These are phyloP conservation scores for Tephrocybe rancida DNA, from an alignment of 768 basidiomycete species.

Conservation along the genomic window DNA sequence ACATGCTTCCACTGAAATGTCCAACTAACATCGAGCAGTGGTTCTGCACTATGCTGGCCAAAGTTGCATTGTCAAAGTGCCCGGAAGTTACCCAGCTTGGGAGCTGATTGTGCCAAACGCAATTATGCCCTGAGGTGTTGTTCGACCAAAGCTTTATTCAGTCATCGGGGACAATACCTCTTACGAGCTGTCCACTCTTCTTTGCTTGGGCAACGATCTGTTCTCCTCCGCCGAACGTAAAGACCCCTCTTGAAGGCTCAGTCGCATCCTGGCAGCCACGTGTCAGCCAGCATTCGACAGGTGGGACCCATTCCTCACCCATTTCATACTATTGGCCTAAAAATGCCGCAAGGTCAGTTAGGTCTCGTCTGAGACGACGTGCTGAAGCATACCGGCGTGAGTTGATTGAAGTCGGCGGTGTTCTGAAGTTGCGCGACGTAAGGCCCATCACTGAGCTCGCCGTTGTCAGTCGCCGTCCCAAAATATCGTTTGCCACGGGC, in stretches of 20 bases:
- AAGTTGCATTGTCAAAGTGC: constrained; percentile 42
- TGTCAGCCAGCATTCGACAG: not conserved
- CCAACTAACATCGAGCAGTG: constrained; percentile 53
- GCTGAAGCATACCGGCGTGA: constrained; percentile 39
- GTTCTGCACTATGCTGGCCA: constrained; percentile 45
- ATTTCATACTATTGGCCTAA: constrained; percentile 56
- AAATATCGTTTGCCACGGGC: constrained; percentile 50
- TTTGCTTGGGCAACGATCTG: constrained; percentile 45
- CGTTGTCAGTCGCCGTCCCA: constrained; percentile 52
- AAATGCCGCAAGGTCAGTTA: not conserved
- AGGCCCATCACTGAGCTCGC: constrained; percentile 42
- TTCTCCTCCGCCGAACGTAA: constrained; percentile 50
- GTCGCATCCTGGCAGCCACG: constrained; percentile 44
- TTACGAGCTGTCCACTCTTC: constrained; percentile 46
- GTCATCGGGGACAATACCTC: constrained; percentile 27
- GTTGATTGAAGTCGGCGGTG: constrained; percentile 40
- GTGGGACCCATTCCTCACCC: constrained; percentile 33
- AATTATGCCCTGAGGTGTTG: constrained; percentile 40
- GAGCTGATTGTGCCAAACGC: constrained; percentile 56
- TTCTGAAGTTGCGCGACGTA: constrained; percentile 43
- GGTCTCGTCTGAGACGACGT: not conserved
- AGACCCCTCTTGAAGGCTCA: constrained; percentile 50
- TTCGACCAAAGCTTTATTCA: not conserved
- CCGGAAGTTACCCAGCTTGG: constrained; percentile 50
- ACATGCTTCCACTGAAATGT: constrained; percentile 58